These are phyloP conservation scores for Aspergillus novoparasiticus DNA, from an alignment of 2,329 filamentous ascomycete genomes.

Conservation along the genomic window DNA sequence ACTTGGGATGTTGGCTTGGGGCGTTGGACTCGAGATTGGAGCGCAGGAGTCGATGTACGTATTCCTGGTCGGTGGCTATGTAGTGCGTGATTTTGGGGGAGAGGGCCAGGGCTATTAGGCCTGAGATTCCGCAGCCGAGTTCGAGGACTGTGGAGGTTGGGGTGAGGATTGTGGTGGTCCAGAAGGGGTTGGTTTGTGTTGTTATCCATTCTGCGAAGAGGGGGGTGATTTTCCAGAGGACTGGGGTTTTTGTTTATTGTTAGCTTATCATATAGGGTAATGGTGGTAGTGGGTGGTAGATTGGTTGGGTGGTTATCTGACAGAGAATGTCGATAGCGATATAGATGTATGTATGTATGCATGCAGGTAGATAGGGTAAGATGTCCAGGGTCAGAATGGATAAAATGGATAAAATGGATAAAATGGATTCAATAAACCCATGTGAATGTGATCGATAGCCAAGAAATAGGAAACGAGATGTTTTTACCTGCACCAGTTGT, in stretches of 20 bases:
- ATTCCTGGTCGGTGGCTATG: slow-evolving; percentile 83
- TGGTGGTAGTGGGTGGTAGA: slow-evolving; percentile 14
- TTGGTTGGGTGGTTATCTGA: background rate
- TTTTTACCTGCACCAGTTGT: slow-evolving; percentile 67
- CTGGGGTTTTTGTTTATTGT: slow-evolving; percentile 43
- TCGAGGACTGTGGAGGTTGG: slow-evolving; percentile 68
- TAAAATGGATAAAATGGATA: background rate
- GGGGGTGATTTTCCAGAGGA: slow-evolving; percentile 90
- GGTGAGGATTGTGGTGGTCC: slow-evolving; percentile 56
- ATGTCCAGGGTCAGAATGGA: background rate
- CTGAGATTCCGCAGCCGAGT: slow-evolving; percentile 85
- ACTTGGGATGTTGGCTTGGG: background rate
- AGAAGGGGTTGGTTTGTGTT: slow-evolving; percentile 60
- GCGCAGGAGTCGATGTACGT: slow-evolving; percentile 75
- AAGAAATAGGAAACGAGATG: background rate
- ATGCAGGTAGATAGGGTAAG: slow-evolving; percentile 30
- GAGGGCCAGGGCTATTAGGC: slow-evolving; percentile 72
- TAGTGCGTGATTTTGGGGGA: slow-evolving; percentile 65
- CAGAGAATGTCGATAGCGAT: background rate
- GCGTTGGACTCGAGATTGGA: slow-evolving; percentile 66
- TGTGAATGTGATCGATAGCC: background rate
- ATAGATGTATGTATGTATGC: background rate
- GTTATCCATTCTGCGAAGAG: slow-evolving; percentile 79
- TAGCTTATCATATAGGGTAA: background rate
- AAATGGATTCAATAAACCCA: background rate